A percentile compares a stretch with the other conserved stretches of the same genome.
phyloP scores from a whole-genome alignment of 1,139 yeast species.

The Blastobotrys elegans region DNA sequence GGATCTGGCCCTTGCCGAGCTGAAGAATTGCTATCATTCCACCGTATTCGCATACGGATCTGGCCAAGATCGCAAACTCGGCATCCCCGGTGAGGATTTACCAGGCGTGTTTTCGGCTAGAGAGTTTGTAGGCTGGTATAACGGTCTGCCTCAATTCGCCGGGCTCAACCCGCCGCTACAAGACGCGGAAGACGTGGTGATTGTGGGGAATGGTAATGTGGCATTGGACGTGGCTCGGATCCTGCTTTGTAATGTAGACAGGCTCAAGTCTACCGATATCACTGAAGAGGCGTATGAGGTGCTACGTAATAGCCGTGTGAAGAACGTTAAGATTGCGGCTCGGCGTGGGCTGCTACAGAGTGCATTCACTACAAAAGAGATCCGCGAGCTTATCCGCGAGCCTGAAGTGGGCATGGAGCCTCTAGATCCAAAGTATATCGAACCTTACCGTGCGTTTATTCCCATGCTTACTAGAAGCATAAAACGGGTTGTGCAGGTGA shows the following conservation, averaged over 20 bases:
- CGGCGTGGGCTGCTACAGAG: constrained; percentile 75
- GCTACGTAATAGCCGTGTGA: constrained; percentile 50
- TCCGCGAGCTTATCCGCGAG: constrained; percentile 74
- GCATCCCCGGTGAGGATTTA: constrained; percentile 53
- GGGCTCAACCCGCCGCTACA: constrained; percentile 51
- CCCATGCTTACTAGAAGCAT: constrained; percentile 54
- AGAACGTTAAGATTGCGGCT: constrained; percentile 68
- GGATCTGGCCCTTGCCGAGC: constrained; percentile 46
- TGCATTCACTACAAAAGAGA: constrained; percentile 89
- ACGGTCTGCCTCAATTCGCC: constrained; percentile 68
- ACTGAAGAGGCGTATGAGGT: constrained; percentile 53
- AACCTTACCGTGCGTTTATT: constrained; percentile 37
- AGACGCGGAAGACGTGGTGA: constrained; percentile 59
- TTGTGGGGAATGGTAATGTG: constrained; percentile 98
- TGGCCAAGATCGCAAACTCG: constrained; percentile 51
- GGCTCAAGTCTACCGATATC: constrained; percentile 65
- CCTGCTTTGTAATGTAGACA: constrained; percentile 50
- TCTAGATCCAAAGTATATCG: constrained; percentile 43
- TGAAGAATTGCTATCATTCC: constrained; percentile 59
- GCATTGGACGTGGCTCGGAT: constrained; percentile 88
- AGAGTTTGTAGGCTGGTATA: constrained; percentile 93
- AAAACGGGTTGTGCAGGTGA: constrained; percentile 62
- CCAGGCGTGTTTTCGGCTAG: constrained; percentile 78
- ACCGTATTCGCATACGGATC: constrained; percentile 85
- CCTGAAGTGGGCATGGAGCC: constrained; percentile 56